phyloP scores from a whole-genome alignment of 192 early-diverging fungal genomes.

The Coemansia brasiliensis region DNA sequence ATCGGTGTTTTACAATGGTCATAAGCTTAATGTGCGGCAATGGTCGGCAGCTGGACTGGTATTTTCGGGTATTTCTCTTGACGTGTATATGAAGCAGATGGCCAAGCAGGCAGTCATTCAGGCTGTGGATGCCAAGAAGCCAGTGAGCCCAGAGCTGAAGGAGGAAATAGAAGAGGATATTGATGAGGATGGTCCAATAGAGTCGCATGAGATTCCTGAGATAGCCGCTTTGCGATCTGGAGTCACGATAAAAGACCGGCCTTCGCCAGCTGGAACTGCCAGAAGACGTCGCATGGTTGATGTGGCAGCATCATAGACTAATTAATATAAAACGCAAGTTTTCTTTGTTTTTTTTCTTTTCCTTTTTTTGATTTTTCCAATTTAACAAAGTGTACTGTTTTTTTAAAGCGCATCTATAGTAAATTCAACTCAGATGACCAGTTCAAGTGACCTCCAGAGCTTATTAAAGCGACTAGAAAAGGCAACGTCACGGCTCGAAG shows the following conservation, averaged over 20 bases:
- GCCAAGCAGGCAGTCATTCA: constrained; percentile 35
- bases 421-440: constrained; percentile 32
- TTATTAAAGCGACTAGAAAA: constrained; percentile 91
- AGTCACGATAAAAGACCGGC: neutral
- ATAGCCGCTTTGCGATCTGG: constrained; percentile 13
- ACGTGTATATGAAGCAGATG: constrained; percentile 69
- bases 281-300: constrained; percentile 44
- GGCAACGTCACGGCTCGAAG: constrained; percentile 88
- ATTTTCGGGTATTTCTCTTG: constrained; percentile 81
- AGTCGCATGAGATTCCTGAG: constrained; percentile 5
- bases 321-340: constrained; percentile 2
- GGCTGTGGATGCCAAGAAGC: constrained; percentile 2
- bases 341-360: constrained; percentile 1
- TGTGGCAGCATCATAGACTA: constrained; percentile 19
- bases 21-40: constrained; percentile 73
- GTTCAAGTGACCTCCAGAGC: constrained; percentile 47
- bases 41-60: constrained; percentile 86
- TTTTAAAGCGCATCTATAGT: neutral
- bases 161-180: neutral
- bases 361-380: constrained; percentile 5
- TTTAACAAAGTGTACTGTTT: neutral
- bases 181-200: constrained; percentile 14
- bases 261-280: neutral
- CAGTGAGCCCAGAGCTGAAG: neutral
- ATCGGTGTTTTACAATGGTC: constrained; percentile 86